Conservation (phyloP, 2,329 filamentous ascomycete genomes). For the Penicillium sp. region DNA sequence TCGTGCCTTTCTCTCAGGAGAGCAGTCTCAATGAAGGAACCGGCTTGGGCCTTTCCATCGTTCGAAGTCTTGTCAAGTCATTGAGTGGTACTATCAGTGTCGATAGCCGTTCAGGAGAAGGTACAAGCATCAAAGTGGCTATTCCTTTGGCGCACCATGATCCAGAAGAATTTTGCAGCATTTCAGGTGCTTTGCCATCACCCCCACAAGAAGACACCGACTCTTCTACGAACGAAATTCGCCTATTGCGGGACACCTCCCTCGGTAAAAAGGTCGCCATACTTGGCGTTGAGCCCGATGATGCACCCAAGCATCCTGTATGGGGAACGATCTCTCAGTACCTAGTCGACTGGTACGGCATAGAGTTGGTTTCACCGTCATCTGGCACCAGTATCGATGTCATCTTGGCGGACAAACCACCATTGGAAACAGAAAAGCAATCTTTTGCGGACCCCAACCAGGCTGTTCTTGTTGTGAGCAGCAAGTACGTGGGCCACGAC, state of each 20-base stretch:
- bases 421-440: slow-evolving; percentile 13
- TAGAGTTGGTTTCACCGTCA: slow-evolving; percentile 29
- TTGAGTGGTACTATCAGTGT: slow-evolving; percentile 61
- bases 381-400: slow-evolving; percentile 29
- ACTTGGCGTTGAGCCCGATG: slow-evolving; percentile 21
- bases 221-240: slow-evolving; percentile 10
- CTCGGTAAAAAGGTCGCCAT: slow-evolving; percentile 29
- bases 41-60: slow-evolving; percentile 63
- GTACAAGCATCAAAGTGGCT: slow-evolving; percentile 56
- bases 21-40: slow-evolving; percentile 54
- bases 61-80: slow-evolving; percentile 60
- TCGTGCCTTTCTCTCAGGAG: slow-evolving; percentile 60
- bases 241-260: slow-evolving; percentile 21
- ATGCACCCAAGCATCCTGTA: slow-evolving; percentile 14
- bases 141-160: slow-evolving; percentile 40
- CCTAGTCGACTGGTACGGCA: slow-evolving; percentile 37
- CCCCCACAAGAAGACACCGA: slow-evolving; percentile 7
- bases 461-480: slow-evolving; percentile 37
- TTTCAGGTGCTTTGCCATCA: slow-evolving; percentile 4
- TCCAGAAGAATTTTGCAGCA: background rate
- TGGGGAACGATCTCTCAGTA: slow-evolving; percentile 29
- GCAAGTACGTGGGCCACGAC: slow-evolving; percentile 34
- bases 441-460: slow-evolving; percentile 13
- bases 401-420: slow-evolving; percentile 31
- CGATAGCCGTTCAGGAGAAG: slow-evolving; percentile 52